phyloP scores from a whole-genome alignment of 352 stramenopile genomes.

The Globisporangium camurandrum region DNA sequence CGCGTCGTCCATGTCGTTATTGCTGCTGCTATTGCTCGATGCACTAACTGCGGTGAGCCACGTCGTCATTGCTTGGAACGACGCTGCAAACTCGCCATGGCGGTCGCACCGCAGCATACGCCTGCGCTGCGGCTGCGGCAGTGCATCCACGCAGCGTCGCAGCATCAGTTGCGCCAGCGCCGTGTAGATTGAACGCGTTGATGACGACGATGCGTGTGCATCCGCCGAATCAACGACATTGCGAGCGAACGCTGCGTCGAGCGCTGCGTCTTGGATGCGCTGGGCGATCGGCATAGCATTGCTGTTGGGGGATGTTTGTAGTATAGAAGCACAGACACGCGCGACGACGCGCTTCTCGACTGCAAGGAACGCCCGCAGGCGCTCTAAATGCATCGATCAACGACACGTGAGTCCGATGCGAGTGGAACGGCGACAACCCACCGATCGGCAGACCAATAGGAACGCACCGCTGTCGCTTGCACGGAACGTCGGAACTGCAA shows the following conservation, averaged over 20 bases:
- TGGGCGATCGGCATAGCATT: conserved; percentile 1
- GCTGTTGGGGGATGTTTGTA: no score
- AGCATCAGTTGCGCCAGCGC: conserved; percentile 1
- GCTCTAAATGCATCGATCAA: conserved; percentile 11
- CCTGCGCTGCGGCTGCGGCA: no score
- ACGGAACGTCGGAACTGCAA: conserved; percentile 1
- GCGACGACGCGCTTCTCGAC: conserved; percentile 31
- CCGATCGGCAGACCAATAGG: background rate
- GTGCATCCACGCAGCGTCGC: no score
- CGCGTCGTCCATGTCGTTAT: background rate
- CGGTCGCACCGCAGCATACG: conserved; percentile 3
- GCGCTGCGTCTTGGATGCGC: background rate
- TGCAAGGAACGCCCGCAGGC: conserved; percentile 23
- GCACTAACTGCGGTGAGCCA: conserved; percentile 13
- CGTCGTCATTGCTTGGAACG: conserved; percentile 23
- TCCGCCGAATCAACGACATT: background rate
- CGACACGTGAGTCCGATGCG: no score
- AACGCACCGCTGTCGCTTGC: background rate
- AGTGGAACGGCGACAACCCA: no score
- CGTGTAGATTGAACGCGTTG: conserved; percentile 7
- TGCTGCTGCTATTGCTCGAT: background rate
- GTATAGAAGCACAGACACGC: conserved; percentile 13
- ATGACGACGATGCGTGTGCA: background rate
- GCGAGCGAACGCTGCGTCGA: background rate
- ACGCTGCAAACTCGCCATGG: conserved; percentile 20